Base-by-base conservation (phyloP, 345 rosid species). In the Geranium rotundifolium region DNA sequence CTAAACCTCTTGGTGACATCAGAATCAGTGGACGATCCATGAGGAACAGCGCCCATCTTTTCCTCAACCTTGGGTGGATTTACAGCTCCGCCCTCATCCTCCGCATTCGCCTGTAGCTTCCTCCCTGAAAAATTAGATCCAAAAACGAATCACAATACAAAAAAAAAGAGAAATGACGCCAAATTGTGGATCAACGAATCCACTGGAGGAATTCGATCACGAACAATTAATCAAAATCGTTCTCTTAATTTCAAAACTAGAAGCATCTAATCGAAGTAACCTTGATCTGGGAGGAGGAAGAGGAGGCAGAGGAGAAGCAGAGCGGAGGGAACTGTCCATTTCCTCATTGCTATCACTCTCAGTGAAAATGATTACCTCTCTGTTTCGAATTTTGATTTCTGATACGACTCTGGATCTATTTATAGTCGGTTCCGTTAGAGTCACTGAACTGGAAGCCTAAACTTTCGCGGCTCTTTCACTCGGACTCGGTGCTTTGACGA, bases 31-130 rank as follows among this genome's bases (percentile, higher is more conserved):
- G 96, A 80, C 46, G 77, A 72, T 62, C 99, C 97, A 39, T 81
- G 70, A 31, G 96, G 99, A 62, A 91, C 85, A 13, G 95, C 99
- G 16, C 97, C 97, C 62, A 93, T 78, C 73, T 81, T 88, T 29
- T 93, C 99, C 74, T 93, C 97, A 2, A 93, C 86, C 79, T 90
- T 90, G 0, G 99, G 99, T 73, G 96, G 91, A 86, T 84, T 90
- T 63, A 77, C 73, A 17, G 73, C 81, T 55, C 41, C 41, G 10
- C 85, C 72, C 57, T 81, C 85, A 58, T 59, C 89, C 63, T 90
- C 89, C 0, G 96, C 99, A 74, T 80, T 93, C 39, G 87, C 96
- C 50, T 80, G 96, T 8, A 87, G 60, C 69, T 90, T 93, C 76
- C 87, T 71, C 20, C 87, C 99, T 93, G 57, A 4, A 23, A 19